Percentiles rank a stretch among this genome's conserved stretches.
Evolutionary conservation across 148 eudicot species (phyloP).

Genomic region (Diospyros kaki): DNA sequence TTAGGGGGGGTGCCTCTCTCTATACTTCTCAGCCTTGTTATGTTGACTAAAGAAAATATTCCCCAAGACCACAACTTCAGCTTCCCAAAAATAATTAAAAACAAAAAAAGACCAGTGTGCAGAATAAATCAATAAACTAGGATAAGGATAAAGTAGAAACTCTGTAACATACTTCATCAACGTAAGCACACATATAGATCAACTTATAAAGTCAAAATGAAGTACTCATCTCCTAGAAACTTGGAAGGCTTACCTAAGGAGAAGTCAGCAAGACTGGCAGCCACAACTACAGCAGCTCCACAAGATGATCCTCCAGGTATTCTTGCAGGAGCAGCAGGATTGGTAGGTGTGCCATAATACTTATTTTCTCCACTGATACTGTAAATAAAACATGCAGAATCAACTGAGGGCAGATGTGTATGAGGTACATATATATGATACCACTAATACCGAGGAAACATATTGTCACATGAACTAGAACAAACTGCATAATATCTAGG

Average conservation of each 20-base stretch:
- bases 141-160: not conserved
- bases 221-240: not conserved
- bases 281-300: constrained; percentile 94
- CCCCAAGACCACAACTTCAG: too few species aligned
- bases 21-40: too few species aligned
- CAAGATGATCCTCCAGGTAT: constrained; percentile 88
- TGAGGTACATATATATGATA: not conserved
- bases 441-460: constrained; percentile 3
- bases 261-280: constrained; percentile 86
- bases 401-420: not conserved
- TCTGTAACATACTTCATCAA: not conserved
- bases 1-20: too few species aligned
- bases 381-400: constrained; percentile 24
- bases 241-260: constrained; percentile 58
- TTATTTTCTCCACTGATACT: constrained; percentile 86
- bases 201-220: not conserved
- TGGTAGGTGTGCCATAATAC: constrained; percentile 79
- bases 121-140: not conserved
- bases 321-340: constrained; percentile 68
- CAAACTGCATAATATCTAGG: not conserved
- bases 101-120: too few species aligned
- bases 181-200: not conserved
- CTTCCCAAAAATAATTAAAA: too few species aligned
- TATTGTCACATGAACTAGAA: not conserved
- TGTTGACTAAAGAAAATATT: not conserved